phyloP scores from a whole-genome alignment of 176 grass and related monocot species.

The Secale cereale region DNA sequence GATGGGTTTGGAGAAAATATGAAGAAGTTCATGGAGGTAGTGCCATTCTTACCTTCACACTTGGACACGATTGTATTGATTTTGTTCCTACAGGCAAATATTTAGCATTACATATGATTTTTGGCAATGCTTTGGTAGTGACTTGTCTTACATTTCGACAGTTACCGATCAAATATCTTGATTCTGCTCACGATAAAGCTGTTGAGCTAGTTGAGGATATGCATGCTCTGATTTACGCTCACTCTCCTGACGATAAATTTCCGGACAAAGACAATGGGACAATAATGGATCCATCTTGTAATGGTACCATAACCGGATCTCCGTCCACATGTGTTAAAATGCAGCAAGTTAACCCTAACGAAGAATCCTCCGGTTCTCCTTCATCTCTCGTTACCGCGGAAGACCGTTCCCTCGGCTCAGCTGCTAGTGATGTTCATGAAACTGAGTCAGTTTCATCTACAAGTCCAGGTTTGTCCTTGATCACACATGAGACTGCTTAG shows the following conservation, averaged over 20 bases:
- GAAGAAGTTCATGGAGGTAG: slow-evolving; percentile 45
- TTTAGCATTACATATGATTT: background rate
- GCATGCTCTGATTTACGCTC: slow-evolving; percentile 22
- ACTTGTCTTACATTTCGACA: slow-evolving; percentile 21
- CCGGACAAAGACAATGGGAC: background rate
- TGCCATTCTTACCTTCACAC: slow-evolving; percentile 8
- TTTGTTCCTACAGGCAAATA: background rate
- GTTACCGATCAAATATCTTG: slow-evolving; percentile 41
- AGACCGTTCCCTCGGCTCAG: background rate
- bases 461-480: slow-evolving; percentile 26
- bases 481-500: background rate
- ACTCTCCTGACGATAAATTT: background rate
- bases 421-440: slow-evolving; percentile 22
- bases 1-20: slow-evolving; percentile 40
- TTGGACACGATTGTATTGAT: background rate
- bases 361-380: slow-evolving; percentile 1
- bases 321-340: slow-evolving; percentile 10
- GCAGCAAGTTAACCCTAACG: background rate
- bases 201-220: slow-evolving; percentile 53
- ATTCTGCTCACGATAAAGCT: slow-evolving; percentile 53
- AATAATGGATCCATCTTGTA: background rate
- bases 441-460: slow-evolving; percentile 21
- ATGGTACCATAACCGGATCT: background rate
- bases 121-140: slow-evolving; percentile 11
- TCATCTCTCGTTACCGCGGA: background rate